A percentile compares a stretch with the other conserved stretches of the same genome.
Conservation (phyloP, 176 grass and related monocot species). For the Chrysopogon serrulatus region DNA sequence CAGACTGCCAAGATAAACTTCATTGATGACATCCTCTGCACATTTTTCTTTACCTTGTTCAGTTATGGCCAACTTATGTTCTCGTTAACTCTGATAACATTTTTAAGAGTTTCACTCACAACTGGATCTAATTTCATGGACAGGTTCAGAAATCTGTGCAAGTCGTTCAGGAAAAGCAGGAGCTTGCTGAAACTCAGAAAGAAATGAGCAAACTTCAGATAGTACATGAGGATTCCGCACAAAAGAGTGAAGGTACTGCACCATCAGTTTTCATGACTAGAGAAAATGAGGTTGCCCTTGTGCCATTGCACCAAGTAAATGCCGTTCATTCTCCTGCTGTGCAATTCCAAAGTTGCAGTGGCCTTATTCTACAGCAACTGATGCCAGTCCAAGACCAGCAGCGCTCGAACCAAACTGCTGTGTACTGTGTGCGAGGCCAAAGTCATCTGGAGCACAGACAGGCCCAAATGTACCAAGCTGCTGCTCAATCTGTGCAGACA, state of each 20-base stretch:
- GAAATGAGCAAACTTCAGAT: slow-evolving; percentile 78
- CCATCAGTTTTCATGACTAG: slow-evolving; percentile 43
- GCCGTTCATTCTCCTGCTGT: slow-evolving; percentile 39
- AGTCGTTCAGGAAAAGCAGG: slow-evolving; percentile 83
- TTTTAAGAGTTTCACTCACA: background rate
- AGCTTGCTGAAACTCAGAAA: slow-evolving; percentile 67
- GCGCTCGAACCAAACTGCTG: slow-evolving; percentile 28
- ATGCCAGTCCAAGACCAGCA: slow-evolving; percentile 40
- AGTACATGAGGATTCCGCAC: slow-evolving; percentile 50
- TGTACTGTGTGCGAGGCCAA: slow-evolving; percentile 48
- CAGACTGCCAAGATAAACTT: too few species aligned
- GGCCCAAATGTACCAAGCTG: slow-evolving; percentile 35
- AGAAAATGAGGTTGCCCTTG: slow-evolving; percentile 68
- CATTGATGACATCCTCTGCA: background rate
- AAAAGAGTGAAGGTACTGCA: slow-evolving; percentile 54
- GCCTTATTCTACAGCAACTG: slow-evolving; percentile 48
- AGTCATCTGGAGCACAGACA: slow-evolving; percentile 31
- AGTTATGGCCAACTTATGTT: background rate
- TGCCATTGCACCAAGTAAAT: slow-evolving; percentile 55
- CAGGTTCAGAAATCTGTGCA: slow-evolving; percentile 87
- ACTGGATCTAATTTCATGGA: slow-evolving; percentile 1
- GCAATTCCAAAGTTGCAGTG: slow-evolving; percentile 52
- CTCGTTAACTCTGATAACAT: background rate
- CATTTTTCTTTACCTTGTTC: background rate
- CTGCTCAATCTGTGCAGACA: slow-evolving; percentile 40